Conservation (phyloP, 306 rosid genomes). For the Carpinus viminea region DNA sequence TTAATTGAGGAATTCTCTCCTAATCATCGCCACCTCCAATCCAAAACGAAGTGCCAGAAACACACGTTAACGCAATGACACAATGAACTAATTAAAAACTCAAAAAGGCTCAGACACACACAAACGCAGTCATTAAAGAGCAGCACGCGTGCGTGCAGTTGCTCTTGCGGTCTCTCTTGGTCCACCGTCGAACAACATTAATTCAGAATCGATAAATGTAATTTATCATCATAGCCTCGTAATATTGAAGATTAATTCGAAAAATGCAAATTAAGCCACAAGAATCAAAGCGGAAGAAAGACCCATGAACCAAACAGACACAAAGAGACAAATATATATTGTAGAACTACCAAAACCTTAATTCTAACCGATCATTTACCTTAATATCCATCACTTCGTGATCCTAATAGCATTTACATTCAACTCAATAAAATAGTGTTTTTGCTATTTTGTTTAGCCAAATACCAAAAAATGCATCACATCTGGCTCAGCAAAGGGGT, state of each 20-base stretch:
- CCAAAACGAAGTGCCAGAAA: too few relatives aligned
- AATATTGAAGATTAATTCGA: neutral
- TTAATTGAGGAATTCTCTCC: too few relatives aligned
- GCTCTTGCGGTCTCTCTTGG: constrained; percentile 24
- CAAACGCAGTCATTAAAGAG: constrained; percentile 60
- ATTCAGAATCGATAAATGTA: constrained; percentile 70
- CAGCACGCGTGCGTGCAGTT: constrained; percentile 2
- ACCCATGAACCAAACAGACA: neutral
- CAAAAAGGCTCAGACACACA: constrained; percentile 78
- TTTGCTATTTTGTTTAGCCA: too few relatives aligned
- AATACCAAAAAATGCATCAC: too few relatives aligned
- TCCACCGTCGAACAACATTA: constrained; percentile 21
- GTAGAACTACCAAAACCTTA: constrained; percentile 13
- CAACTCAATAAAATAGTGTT: too few relatives aligned
- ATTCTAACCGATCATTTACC: neutral
- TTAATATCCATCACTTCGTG: too few relatives aligned
- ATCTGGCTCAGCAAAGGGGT: too few relatives aligned
- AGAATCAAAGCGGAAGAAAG: neutral
- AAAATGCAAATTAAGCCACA: neutral
- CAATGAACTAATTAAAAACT: neutral
- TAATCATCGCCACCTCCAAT: too few relatives aligned
- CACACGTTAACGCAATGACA: too few relatives aligned
- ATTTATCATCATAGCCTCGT: constrained; percentile 54
- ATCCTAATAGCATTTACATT: too few relatives aligned
- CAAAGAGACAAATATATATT: neutral